Evolutionary conservation across 495 filamentous ascomycete genomes (phyloP).

Genomic region (Hypomontagnella submonticulosa): DNA sequence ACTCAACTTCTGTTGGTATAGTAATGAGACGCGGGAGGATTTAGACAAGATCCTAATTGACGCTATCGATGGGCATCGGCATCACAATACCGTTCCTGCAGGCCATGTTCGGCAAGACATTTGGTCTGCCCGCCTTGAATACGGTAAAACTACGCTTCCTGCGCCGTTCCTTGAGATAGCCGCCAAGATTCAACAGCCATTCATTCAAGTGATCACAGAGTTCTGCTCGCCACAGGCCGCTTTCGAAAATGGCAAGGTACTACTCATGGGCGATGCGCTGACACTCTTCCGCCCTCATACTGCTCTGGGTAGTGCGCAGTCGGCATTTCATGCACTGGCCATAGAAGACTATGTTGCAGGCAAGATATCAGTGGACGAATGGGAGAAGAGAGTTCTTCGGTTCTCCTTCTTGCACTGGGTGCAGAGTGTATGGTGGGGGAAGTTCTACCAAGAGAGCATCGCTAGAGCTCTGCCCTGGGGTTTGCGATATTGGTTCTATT

Average conservation of each 20-base stretch:
- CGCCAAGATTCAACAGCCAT: conserved; percentile 53
- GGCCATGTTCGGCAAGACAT: conserved; percentile 53
- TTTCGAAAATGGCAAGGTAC: conserved; percentile 58
- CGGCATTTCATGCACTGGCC: conserved; percentile 32
- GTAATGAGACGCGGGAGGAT: conserved; percentile 54
- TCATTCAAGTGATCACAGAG: conserved; percentile 64
- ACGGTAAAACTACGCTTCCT: conserved; percentile 52
- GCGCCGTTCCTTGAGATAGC: conserved; percentile 62
- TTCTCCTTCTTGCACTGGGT: conserved; percentile 12
- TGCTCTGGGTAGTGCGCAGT: conserved; percentile 38
- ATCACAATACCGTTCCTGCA: conserved; percentile 56
- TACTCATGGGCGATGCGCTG: conserved; percentile 64
- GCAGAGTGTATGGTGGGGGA: conserved; percentile 14
- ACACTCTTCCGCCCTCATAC: conserved; percentile 48
- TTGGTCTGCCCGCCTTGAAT: conserved; percentile 38
- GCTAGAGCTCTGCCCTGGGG: conserved; percentile 8
- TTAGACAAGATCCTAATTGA: conserved; percentile 61
- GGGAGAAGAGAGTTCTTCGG: conserved; percentile 22
- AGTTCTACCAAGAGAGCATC: conserved; percentile 15
- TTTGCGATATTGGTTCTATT: conserved; percentile 11
- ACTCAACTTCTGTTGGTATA: conserved; percentile 66
- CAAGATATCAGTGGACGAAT: conserved; percentile 11
- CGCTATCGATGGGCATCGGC: conserved; percentile 46
- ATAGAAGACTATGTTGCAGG: conserved; percentile 18
- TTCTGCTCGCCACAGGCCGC: conserved; percentile 53